These are phyloP conservation scores for Sphagnum contortum DNA, from an alignment of 225 moss, liverwort and hornwort species.

Conservation along the genomic window DNA sequence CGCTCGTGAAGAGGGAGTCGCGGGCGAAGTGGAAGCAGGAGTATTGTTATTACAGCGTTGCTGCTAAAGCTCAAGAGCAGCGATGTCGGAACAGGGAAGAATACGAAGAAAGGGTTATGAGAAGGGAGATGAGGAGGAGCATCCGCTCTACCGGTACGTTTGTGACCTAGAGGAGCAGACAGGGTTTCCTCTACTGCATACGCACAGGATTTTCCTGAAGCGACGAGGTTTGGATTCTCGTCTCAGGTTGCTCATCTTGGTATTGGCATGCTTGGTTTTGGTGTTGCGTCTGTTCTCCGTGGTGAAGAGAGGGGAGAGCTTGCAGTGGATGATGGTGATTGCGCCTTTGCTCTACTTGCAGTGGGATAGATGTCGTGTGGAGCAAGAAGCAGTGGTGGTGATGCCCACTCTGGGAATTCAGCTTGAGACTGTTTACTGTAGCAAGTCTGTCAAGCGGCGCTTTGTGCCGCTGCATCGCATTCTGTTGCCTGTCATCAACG, in stretches of 20 bases:
- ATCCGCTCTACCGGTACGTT: slow-evolving; percentile 36
- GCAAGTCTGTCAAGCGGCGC: slow-evolving; percentile 51
- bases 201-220: slow-evolving; percentile 44
- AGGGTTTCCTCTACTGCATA: slow-evolving; percentile 33
- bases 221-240: slow-evolving; percentile 8
- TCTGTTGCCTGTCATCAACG: slow-evolving; percentile 76
- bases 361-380: slow-evolving; percentile 36
- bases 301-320: slow-evolving; percentile 2
- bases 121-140: slow-evolving; percentile 4
- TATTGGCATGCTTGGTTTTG: slow-evolving; percentile 11
- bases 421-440: slow-evolving; percentile 68
- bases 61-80: no score
- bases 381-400: slow-evolving; percentile 75
- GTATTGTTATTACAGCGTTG: no score
- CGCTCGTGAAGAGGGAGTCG: no score
- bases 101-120: not conserved
- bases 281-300: slow-evolving; percentile 9
- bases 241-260: slow-evolving; percentile 9
- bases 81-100: not conserved
- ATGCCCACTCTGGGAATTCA: slow-evolving; percentile 85
- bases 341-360: slow-evolving; percentile 10
- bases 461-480: slow-evolving; percentile 73
- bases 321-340: slow-evolving; percentile 24
- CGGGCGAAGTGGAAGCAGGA: no score
- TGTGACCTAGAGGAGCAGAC: slow-evolving; percentile 30